Base-by-base conservation (phyloP, 306 rosid species). In the Pyrus communis region DNA sequence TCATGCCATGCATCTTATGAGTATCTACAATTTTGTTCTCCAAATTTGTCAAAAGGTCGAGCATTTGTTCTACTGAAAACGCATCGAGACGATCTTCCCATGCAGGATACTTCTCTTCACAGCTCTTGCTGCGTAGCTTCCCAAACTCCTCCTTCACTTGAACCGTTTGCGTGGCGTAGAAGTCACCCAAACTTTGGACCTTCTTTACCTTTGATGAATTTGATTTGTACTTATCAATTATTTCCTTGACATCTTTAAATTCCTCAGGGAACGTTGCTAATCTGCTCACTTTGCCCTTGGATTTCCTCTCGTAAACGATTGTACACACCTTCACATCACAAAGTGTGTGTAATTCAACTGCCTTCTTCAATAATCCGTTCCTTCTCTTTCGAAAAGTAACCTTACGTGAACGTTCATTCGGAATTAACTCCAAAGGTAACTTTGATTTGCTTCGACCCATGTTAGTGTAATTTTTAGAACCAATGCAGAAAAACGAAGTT, bases 311-410 rank as follows among this genome's bases (percentile, higher is more conserved):
- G 18, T 46, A 35, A 25, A 78, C 51, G 42, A 78, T n/a, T 30
- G 72, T 13, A n/a, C 82, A 78, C 30, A 78, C 77, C 35, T 49
- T 51, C 30, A 78, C 77, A 66, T 70, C 82, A 43, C 82, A 78
- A 28, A 78, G 82, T 6, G 65, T 78, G 72, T 51, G 71, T 3
- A 78, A 58, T 49, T 78, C 82, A 27, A 27, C 49, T 5, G 82
- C 77, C 22, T 78, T 78, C 73, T 78, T 78, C 19, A 71, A 9
- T 27, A 78, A 28, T 3, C 73, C 67, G 2, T 18, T 78, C 71
- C 54, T 78, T 66, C 82, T 71, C 67, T 78, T 78, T 18, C 8
- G 30, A 42, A 73, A 78, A 3, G 77, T 78, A 7, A 28, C 30
- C 8, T 55, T 61, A 2, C 82, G 71, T 4, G 72, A 4, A 13